Evolutionary conservation across 495 filamentous ascomycete species (phyloP).

Genomic region (Neurospora sp.): DNA sequence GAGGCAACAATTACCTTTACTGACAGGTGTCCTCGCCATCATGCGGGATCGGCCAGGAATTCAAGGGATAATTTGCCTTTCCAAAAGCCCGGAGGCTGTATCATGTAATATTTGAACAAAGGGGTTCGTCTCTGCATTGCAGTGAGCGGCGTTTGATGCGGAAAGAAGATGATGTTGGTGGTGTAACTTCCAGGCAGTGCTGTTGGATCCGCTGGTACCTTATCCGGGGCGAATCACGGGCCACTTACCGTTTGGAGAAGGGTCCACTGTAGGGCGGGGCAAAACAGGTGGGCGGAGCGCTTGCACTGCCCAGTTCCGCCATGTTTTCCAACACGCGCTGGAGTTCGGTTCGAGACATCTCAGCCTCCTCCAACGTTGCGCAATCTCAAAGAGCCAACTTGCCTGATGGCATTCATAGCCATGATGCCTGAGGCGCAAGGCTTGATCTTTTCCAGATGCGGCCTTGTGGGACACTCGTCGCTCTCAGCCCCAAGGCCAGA

Average conservation of each 20-base stretch:
- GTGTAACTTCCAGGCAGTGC: background rate
- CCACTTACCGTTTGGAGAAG: background rate
- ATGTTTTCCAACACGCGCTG: background rate
- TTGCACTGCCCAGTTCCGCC: background rate
- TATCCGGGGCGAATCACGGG: background rate
- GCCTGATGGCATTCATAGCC: background rate
- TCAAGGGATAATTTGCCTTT: background rate
- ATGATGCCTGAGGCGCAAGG: background rate
- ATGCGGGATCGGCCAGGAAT: background rate
- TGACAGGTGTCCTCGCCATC: background rate
- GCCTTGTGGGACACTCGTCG: background rate
- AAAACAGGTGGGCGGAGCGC: background rate
- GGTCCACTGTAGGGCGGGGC: background rate
- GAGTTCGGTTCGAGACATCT: background rate
- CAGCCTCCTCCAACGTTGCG: background rate
- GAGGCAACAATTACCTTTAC: background rate
- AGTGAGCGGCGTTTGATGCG: background rate
- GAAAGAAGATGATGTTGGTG: background rate
- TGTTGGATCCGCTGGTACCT: background rate
- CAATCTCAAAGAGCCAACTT: background rate
- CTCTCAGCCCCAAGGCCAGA: background rate
- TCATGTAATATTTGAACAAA: background rate
- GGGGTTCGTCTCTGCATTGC: background rate
- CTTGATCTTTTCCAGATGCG: background rate
- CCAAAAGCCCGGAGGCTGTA: background rate